Percentiles rank a stretch among this genome's conserved stretches.
phyloP scores from a whole-genome alignment of 345 rosid species.

The Sisymbrium irio region DNA sequence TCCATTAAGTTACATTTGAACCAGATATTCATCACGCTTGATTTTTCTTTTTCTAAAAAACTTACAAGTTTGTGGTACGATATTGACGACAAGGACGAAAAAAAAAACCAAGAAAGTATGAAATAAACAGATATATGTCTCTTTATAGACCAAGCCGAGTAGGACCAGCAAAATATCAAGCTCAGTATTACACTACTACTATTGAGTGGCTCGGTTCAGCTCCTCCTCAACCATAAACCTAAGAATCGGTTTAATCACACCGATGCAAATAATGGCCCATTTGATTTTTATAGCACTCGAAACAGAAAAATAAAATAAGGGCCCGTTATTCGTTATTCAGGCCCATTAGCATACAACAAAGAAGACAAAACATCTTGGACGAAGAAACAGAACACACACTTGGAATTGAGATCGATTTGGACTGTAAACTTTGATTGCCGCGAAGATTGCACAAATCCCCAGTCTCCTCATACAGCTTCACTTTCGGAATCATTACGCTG shows the following conservation, averaged over 20 bases:
- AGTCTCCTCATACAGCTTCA: background rate
- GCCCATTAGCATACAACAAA: slow-evolving; percentile 6
- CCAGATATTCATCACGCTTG: background rate
- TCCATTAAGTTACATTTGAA: background rate
- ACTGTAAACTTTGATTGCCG: slow-evolving; percentile 21
- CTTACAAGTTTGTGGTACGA: background rate
- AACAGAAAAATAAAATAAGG: background rate
- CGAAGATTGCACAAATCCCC: slow-evolving; percentile 23
- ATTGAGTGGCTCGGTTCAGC: no score
- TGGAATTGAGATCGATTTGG: slow-evolving; percentile 23
- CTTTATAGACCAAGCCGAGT: background rate
- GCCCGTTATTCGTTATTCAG: background rate
- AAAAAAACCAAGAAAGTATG: background rate
- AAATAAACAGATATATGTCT: background rate
- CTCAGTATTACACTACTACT: no score
- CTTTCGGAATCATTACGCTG: background rate
- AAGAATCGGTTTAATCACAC: no score
- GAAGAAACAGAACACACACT: background rate
- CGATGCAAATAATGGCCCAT: background rate
- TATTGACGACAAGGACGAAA: background rate
- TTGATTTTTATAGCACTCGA: background rate
- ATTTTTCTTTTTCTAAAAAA: background rate
- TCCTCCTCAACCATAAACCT: no score
- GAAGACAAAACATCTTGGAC: background rate
- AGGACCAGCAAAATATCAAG: background rate